Evolutionary conservation across 441 rosid species (phyloP).

Genomic region (California macrophylla): DNA sequence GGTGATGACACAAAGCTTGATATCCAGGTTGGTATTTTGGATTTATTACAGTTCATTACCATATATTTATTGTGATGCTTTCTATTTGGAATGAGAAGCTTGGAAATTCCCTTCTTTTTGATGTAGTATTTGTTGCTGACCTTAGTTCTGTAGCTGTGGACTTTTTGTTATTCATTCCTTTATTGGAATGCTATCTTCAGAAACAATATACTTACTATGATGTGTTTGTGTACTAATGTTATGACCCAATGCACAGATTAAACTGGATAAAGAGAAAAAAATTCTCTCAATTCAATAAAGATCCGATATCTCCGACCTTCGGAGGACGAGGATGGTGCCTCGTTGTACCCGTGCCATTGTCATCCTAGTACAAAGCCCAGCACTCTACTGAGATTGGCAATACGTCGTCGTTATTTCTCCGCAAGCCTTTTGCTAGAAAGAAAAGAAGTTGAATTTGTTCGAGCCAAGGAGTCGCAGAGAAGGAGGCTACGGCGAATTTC

Average conservation of each 20-base stretch:
- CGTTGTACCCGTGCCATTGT: no score
- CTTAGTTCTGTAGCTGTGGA: not conserved
- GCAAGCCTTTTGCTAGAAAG: no score
- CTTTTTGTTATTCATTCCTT: not conserved
- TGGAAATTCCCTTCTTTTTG: not conserved
- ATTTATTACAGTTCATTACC: not conserved
- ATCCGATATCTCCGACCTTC: no score
- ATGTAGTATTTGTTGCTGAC: not conserved
- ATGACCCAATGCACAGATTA: slow-evolving; percentile 43
- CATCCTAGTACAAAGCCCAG: no score
- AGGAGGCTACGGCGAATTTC: not conserved
- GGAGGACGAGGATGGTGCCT: no score
- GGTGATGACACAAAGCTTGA: slow-evolving; percentile 85
- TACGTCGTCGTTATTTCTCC: no score
- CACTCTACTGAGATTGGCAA: no score
- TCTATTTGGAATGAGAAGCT: not conserved
- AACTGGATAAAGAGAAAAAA: slow-evolving; percentile 78
- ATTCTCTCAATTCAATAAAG: slow-evolving; percentile 64
- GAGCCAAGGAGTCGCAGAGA: not conserved
- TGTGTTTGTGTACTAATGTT: not conserved
- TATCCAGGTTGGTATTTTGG: slow-evolving; percentile 56
- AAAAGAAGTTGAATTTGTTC: no score
- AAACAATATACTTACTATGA: not conserved
- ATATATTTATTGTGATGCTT: not conserved
- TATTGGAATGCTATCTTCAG: not conserved